Base-by-base conservation (phyloP, 192 early-diverging fungal genomes). In the Haplosporangium gracile region DNA sequence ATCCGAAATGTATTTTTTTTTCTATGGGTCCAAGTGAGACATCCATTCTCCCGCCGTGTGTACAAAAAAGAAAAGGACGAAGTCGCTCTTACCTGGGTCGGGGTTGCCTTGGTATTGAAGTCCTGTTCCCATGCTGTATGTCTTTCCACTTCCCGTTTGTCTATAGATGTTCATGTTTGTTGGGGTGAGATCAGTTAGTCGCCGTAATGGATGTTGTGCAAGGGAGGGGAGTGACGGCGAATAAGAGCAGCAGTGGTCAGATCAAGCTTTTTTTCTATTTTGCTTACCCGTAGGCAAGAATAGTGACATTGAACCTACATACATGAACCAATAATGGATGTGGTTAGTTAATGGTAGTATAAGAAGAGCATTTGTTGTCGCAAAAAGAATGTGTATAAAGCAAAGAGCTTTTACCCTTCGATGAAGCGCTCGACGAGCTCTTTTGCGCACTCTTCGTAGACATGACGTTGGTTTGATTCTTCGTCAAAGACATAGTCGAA, bases 71-170 rank as follows among this genome's bases (percentile, higher is more conserved):
- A 40, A 11, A 70, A 6, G 24, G 24, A 70, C 22, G 36, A 34
- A 22, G 8, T 9, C 36, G 18, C 11, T 51, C 39, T 2, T 84
- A 88, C 85, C 82, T 86, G 77, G 77, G 75, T 90, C 83, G 43
- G 78, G 57, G 16, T 86, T 80, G 34, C 74, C 80, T 87, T 87
- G 65, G 57, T 80, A 87, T 55, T 92, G 91, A 4, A 91, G 71
- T 72, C 92, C 92, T 36, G 97, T 97, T 70, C 97, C 96, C 97
- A 99, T 99, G n/a, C 95, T 98, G 87, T 94, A 95, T 0, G 98
- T 98, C 90, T 99, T 99, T 47, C 98, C 98, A 40, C 93, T 94
- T 60, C 96, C 97, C 2, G 97, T 98, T 93, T 98, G 96, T 39
- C 91, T 91, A 80, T 22, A 47, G 15, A 45, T n/a, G 47, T 29